Percentiles rank a stretch among this genome's conserved stretches.
Conservation (phyloP, 768 basidiomycete species). For the Tephrocybe sp. region DNA sequence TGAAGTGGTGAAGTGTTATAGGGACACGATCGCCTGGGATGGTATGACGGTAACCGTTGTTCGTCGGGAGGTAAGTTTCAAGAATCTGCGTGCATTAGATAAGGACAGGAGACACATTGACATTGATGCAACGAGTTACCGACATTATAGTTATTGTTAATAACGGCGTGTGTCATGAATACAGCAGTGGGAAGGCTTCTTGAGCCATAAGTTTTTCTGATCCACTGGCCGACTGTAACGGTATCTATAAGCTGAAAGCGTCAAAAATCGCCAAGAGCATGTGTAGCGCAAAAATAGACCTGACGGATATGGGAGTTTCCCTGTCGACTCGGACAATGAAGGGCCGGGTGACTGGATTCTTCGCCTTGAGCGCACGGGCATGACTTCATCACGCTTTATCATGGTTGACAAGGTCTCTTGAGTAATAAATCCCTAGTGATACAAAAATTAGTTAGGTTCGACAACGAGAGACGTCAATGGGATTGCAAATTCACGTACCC, state of each 20-base stretch:
- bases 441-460: neutral
- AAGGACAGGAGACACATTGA: neutral
- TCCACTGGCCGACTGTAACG: conserved; percentile 58
- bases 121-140: conserved; percentile 16
- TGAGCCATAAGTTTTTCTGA: conserved; percentile 52
- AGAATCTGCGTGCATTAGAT: conserved; percentile 37
- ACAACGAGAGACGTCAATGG: neutral
- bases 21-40: conserved; percentile 45
- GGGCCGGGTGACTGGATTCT: conserved; percentile 45
- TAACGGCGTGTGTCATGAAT: conserved; percentile 71
- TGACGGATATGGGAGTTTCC: conserved; percentile 55
- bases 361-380: conserved; percentile 55
- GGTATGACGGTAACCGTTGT: conserved; percentile 23
- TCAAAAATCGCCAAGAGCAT: neutral
- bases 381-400: conserved; percentile 72
- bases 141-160: conserved; percentile 58
- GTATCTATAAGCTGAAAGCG: conserved; percentile 38
- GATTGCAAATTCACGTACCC: conserved; percentile 13
- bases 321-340: conserved; percentile 32
- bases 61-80: conserved; percentile 37
- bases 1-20: conserved; percentile 74
- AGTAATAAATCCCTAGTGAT: conserved; percentile 59
- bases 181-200: conserved; percentile 57
- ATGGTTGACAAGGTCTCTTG: conserved; percentile 71
- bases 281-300: conserved; percentile 36